These are phyloP conservation scores for Alternaria infectoria DNA, from an alignment of 2,329 filamentous ascomycete genomes.

Conservation along the genomic window DNA sequence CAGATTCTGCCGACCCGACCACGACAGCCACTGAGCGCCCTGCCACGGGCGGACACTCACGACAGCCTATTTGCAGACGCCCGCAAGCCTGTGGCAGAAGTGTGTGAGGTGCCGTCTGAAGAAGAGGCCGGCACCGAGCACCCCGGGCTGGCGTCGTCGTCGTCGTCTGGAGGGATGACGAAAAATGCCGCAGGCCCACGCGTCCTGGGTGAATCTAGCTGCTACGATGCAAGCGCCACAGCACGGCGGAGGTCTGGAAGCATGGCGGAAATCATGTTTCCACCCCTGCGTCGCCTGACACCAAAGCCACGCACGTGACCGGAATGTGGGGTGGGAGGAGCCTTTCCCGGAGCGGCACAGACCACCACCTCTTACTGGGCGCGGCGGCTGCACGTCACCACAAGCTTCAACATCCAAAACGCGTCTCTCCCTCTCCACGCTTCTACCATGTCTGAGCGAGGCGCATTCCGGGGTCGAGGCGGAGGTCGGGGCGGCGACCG, in stretches of 20 bases:
- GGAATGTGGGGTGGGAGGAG: slow-evolving; percentile 1
- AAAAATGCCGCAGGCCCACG: slow-evolving; percentile 24
- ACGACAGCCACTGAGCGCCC: neutral
- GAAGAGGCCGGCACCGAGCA: neutral
- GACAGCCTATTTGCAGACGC: neutral
- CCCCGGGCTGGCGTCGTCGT: neutral
- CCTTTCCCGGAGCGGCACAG: slow-evolving; percentile 12
- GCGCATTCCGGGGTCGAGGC: slow-evolving; percentile 55
- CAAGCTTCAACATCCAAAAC: slow-evolving; percentile 7
- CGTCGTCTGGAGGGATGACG: slow-evolving; percentile 3
- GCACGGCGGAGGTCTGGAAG: slow-evolving; percentile 14
- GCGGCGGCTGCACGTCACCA: slow-evolving; percentile 32
- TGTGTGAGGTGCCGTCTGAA: neutral
- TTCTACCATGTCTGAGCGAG: slow-evolving; percentile 61
- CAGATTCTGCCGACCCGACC: slow-evolving; percentile 2
- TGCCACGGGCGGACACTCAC: slow-evolving; percentile 1
- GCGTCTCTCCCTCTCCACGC: slow-evolving; percentile 16
- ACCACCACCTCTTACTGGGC: slow-evolving; percentile 6
- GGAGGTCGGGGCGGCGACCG: slow-evolving; percentile 42
- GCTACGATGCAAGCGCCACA: neutral
- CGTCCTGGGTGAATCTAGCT: slow-evolving; percentile 9
- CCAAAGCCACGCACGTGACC: slow-evolving; percentile 12
- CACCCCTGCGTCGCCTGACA: slow-evolving; percentile 5
- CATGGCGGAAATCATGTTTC: slow-evolving; percentile 7
- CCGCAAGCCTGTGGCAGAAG: neutral